Evolutionary conservation across 306 rosid species (phyloP), one percentile per base, ranked within the genome.

Genomic region (Cucurbita maxima): DNA sequence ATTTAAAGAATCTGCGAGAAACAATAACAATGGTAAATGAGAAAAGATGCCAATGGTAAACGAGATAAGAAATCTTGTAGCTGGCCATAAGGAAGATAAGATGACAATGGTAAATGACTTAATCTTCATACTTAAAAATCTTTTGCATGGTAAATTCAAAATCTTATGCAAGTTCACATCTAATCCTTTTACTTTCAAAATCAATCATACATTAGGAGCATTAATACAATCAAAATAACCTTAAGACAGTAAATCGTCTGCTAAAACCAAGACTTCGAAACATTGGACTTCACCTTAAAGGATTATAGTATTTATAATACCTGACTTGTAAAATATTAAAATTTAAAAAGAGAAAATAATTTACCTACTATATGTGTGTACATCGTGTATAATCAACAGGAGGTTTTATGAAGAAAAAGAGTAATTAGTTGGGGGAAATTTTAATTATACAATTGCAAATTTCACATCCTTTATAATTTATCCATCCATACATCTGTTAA

Each of bases 1-100:
- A 59, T 16, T 52, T 52, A 73, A 92, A 92, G 80, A 92, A 92
- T 63, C 98, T 92, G 88, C 84, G 79, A 75, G 50, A 75, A 68
- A 55, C 67, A 64, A 78, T 34, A 9, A n/a, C 64, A 58, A 30
- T 12, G 41, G 64, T 14, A 12, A 30, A 6, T 3, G 7, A 52
- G 9, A 52, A 15, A 15, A 52, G 56, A 52, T 15, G 20, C 3
- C 10, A 6, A 15, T 52, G 6, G 56, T 30, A 13, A 58, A 34
- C 9, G 15, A 58, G 41, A 58, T 58, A 12, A 12, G n/a, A 58
- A 25, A 48, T 48, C 2, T 48, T 4, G 13, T 48, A 48, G 5
- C 53, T 3, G 0, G 0, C 8, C 7, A 50, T 47, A 14, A 50
- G 18, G 54, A n/a, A 50, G 54, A 50, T 50, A 13, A 50, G 54